Conservation (phyloP, 2,329 filamentous ascomycete genomes). For the Cryphonectria naterciae region DNA sequence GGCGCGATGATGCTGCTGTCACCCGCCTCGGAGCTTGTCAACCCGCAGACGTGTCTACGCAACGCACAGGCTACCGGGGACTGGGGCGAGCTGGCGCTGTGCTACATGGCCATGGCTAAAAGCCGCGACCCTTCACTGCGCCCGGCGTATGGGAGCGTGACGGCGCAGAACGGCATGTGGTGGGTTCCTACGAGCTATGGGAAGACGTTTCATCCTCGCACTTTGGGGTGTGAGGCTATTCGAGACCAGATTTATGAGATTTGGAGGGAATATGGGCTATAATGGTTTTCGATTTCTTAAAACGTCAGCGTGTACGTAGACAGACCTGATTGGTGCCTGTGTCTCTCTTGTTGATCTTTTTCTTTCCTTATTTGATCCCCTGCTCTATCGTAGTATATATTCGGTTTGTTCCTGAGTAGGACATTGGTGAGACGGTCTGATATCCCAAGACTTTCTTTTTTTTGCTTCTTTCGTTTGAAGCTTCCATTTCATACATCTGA, state of each 20-base stretch:
- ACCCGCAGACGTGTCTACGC: slow-evolving; percentile 43
- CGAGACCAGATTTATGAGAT: slow-evolving; percentile 40
- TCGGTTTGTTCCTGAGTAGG: not conserved
- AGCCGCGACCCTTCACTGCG: slow-evolving; percentile 41
- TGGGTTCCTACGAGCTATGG: slow-evolving; percentile 52
- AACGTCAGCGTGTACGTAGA: not conserved
- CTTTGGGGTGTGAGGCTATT: slow-evolving; percentile 44
- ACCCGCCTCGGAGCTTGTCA: slow-evolving; percentile 39
- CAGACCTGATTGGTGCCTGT: not conserved
- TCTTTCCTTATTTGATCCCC: too few species aligned
- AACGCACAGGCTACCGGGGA: slow-evolving; percentile 43
- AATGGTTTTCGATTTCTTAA: not conserved
- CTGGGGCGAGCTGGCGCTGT: slow-evolving; percentile 49
- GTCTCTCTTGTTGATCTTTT: not conserved
- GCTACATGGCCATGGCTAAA: slow-evolving; percentile 49
- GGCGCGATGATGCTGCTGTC: slow-evolving; percentile 31
- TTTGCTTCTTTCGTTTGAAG: not conserved
- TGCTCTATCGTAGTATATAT: not conserved
- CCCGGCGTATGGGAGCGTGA: slow-evolving; percentile 34
- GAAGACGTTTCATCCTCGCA: slow-evolving; percentile 51
- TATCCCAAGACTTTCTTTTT: not conserved
- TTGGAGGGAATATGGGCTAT: slow-evolving; percentile 35
- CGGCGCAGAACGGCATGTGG: slow-evolving; percentile 46
- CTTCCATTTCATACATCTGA: not conserved
- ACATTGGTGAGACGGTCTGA: not conserved